phyloP scores from a whole-genome alignment of 1,139 yeast genomes.

The Yamadazyma sp. region DNA sequence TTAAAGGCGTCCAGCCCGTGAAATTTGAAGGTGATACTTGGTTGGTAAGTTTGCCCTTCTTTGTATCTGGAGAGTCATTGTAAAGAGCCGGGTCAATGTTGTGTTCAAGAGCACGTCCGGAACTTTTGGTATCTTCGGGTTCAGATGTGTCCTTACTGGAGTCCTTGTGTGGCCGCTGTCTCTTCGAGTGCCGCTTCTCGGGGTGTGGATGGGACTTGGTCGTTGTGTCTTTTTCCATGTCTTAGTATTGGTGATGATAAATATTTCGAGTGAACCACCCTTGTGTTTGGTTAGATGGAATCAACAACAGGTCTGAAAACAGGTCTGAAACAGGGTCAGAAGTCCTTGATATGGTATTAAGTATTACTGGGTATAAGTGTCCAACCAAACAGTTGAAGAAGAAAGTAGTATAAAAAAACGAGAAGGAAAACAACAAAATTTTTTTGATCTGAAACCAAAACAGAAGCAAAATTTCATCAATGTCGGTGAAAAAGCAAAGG shows the following conservation, averaged over 20 bases:
- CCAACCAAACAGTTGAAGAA: not conserved
- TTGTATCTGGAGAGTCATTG: constrained; percentile 18
- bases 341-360: no score
- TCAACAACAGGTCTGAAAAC: no score
- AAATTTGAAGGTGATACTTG: constrained; percentile 28
- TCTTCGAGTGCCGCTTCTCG: no score
- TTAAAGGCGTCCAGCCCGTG: constrained; percentile 48
- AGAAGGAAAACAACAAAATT: constrained; percentile 2
- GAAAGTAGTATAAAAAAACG: not conserved
- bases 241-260: no score
- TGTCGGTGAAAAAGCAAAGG: not conserved
- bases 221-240: no score
- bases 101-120: not conserved
- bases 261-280: no score
- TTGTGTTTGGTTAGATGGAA: no score
- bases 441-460: constrained; percentile 2
- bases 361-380: not conserved
- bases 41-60: constrained; percentile 9
- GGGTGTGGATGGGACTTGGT: no score
- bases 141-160: not conserved
- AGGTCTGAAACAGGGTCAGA: no score
- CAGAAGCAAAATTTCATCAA: not conserved
- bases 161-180: no score
- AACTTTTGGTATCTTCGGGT: not conserved
- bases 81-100: constrained; percentile 21